phyloP scores from a whole-genome alignment of 2,329 filamentous ascomycete genomes.

The Cercospora nicotianae region DNA sequence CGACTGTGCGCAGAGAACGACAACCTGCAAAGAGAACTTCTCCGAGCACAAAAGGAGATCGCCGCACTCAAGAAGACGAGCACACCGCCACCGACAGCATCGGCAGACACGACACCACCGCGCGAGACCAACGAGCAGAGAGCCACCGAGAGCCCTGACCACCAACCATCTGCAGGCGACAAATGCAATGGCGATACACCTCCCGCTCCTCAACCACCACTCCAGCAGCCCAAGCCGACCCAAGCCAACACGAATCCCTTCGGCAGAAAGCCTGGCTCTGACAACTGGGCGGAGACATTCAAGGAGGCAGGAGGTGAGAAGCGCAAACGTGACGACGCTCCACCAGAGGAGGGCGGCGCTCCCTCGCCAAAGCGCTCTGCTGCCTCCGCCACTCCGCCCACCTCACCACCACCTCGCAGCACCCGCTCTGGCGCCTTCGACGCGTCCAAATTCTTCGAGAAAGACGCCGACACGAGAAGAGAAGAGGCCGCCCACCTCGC shows the following conservation, averaged over 20 bases:
- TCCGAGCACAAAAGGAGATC: neutral
- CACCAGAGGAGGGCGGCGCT: neutral
- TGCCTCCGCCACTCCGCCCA: neutral
- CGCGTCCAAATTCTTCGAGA: constrained; percentile 1
- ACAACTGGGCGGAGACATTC: neutral
- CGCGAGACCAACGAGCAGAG: neutral
- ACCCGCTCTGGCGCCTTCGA: neutral
- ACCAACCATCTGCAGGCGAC: neutral
- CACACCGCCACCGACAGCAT: neutral
- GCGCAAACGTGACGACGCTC: neutral
- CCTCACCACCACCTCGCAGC: neutral
- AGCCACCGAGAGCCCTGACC: neutral
- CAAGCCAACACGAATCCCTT: neutral
- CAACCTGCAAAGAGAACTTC: neutral
- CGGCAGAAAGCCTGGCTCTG: neutral
- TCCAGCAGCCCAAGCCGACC: neutral
- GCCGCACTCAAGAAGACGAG: neutral
- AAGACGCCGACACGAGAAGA: neutral
- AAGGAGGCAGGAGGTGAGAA: neutral
- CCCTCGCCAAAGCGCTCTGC: neutral
- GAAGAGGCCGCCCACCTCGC: neutral
- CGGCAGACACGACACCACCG: neutral
- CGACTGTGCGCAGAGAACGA: neutral
- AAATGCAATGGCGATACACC: neutral
- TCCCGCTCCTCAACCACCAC: neutral